A percentile compares a stretch with the other conserved stretches of the same genome.
Conservation (phyloP, 371 early-diverging fungal species). For the Mortierella sp. region DNA sequence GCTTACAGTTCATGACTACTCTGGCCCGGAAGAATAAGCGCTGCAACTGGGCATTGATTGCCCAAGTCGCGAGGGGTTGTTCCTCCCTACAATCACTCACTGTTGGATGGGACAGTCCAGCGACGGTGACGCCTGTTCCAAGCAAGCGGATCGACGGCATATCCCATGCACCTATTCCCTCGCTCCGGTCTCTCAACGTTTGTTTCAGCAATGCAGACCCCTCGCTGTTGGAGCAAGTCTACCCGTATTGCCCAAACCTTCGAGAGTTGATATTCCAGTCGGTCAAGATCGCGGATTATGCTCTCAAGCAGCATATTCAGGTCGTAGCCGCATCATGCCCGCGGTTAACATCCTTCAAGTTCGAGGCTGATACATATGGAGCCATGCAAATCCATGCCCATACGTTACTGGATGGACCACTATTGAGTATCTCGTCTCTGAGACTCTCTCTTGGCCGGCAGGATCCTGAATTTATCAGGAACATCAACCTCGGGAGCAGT, state of each 20-base stretch:
- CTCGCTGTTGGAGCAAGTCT: not conserved
- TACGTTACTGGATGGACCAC: slow-evolving; percentile 1
- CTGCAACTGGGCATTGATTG: slow-evolving; percentile 14
- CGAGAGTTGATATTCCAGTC: slow-evolving; percentile 3
- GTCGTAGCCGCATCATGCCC: slow-evolving; percentile 4
- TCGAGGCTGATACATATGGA: not conserved
- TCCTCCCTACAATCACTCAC: slow-evolving; percentile 8
- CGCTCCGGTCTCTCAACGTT: slow-evolving; percentile 7
- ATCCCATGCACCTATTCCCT: not conserved
- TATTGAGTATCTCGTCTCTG: slow-evolving; percentile 1
- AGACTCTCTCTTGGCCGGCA: not conserved
- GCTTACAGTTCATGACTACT: not conserved
- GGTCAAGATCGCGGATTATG: not conserved
- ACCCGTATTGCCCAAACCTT: slow-evolving; percentile 7
- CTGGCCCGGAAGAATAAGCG: slow-evolving; percentile 13
- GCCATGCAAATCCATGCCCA: not conserved
- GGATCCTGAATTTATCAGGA: not conserved
- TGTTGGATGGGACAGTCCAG: slow-evolving; percentile 17
- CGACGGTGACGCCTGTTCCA: too few species aligned
- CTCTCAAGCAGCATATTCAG: slow-evolving; percentile 1
- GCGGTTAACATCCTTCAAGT: slow-evolving; percentile 7
- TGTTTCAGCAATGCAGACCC: not conserved
- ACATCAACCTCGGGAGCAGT: not conserved
- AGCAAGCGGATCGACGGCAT: not conserved
- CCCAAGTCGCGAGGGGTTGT: slow-evolving; percentile 8